phyloP scores from a whole-genome alignment of 1,139 yeast genomes.

The Candida buenavistaensis region DNA sequence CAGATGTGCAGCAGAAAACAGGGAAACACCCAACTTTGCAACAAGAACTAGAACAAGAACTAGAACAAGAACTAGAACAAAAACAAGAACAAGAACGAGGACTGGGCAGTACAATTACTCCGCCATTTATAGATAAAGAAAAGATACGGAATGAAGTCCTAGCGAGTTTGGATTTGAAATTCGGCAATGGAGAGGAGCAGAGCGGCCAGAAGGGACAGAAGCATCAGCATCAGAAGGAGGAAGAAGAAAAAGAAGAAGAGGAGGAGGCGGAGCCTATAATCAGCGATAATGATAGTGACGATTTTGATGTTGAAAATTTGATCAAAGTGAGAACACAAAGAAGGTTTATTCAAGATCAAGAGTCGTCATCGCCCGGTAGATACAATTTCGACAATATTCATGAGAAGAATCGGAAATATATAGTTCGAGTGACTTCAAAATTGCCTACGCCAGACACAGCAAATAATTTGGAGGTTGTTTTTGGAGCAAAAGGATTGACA shows the following conservation, averaged over 20 bases:
- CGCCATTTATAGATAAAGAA: slow-evolving; percentile 16
- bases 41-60: not conserved
- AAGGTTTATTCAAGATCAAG: slow-evolving; percentile 1
- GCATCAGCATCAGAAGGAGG: slow-evolving; percentile 4
- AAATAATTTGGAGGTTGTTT: slow-evolving; percentile 21
- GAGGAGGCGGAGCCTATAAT: slow-evolving; percentile 5
- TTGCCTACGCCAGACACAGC: slow-evolving; percentile 20
- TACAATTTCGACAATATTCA: slow-evolving; percentile 25
- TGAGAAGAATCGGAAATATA: slow-evolving; percentile 33
- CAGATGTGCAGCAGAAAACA: too few species aligned
- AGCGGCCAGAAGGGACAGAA: too few species aligned
- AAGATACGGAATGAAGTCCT: slow-evolving; percentile 12
- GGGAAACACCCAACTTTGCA: too few species aligned
- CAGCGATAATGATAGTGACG: slow-evolving; percentile 12
- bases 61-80: not conserved
- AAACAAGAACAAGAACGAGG: not conserved
- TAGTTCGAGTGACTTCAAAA: slow-evolving; percentile 32
- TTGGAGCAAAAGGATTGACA: slow-evolving; percentile 35
- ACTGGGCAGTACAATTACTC: slow-evolving; percentile 9
- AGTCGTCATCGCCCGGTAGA: slow-evolving; percentile 3
- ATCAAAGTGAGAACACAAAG: slow-evolving; percentile 1
- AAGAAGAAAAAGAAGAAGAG: slow-evolving; percentile 7
- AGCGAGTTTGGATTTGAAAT: slow-evolving; percentile 3
- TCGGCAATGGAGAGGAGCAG: too few species aligned
- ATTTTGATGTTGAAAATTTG: slow-evolving; percentile 8